These are phyloP conservation scores for Murraya paniculata DNA, from an alignment of 345 rosid species.

Conservation along the genomic window DNA sequence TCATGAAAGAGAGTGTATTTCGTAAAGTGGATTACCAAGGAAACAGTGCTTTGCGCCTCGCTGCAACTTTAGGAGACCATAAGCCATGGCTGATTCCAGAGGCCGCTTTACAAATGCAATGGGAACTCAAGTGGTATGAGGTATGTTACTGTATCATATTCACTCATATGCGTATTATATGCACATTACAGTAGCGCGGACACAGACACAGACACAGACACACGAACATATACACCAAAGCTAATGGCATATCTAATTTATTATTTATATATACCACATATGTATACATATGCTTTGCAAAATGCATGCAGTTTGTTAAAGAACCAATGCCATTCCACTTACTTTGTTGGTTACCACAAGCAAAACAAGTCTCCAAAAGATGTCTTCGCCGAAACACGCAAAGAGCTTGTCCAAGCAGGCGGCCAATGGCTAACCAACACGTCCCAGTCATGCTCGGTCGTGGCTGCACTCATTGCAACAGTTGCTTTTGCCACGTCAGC, in stretches of 20 bases:
- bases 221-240: too few species aligned
- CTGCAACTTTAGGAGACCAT: conserved; percentile 39
- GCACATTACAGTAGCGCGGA: too few species aligned
- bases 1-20: conserved; percentile 29
- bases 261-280: too few species aligned
- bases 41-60: conserved; percentile 54
- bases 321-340: conserved; percentile 34
- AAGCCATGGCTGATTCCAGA: conserved; percentile 57
- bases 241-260: neutral
- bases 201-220: too few species aligned
- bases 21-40: conserved; percentile 36
- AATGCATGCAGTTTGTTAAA: conserved; percentile 41
- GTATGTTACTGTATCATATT: conserved; percentile 14
- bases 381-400: conserved; percentile 38
- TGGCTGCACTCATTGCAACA: conserved; percentile 53
- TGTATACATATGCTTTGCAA: too few species aligned
- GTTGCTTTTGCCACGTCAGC: conserved; percentile 52
- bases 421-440: conserved; percentile 49
- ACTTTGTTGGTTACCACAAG: conserved; percentile 33
- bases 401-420: conserved; percentile 31
- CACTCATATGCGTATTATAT: neutral
- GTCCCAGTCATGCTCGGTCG: conserved; percentile 51
- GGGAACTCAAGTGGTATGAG: conserved; percentile 67
- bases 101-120: conserved; percentile 58
- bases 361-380: conserved; percentile 26